Conservation (phyloP, 1,284 basidiomycete genomes). For the Moesziomyces sp. region DNA sequence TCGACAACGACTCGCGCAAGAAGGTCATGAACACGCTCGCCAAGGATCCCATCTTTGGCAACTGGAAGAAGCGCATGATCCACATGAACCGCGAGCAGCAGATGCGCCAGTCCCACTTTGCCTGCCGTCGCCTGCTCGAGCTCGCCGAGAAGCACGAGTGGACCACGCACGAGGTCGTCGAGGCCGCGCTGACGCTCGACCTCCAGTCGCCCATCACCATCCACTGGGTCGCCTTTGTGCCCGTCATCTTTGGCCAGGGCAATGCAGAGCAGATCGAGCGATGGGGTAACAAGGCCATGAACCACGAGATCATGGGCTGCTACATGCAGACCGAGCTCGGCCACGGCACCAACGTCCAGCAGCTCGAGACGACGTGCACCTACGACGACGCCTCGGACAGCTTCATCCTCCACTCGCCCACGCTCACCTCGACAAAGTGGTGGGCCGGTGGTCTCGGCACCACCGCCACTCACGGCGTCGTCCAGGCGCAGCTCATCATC, state of each 20-base stretch:
- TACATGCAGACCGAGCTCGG: constrained; percentile 72
- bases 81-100: constrained; percentile 63
- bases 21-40: constrained; percentile 50
- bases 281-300: constrained; percentile 61
- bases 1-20: constrained; percentile 56
- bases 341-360: constrained; percentile 72
- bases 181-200: constrained; percentile 56
- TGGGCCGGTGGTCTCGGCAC: constrained; percentile 79
- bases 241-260: constrained; percentile 63
- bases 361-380: constrained; percentile 81
- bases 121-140: constrained; percentile 57
- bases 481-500: constrained; percentile 80
- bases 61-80: constrained; percentile 61
- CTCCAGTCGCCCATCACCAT: constrained; percentile 57
- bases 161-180: constrained; percentile 60
- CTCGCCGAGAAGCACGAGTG: constrained; percentile 55
- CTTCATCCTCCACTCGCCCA: constrained; percentile 82
- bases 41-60: constrained; percentile 56
- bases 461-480: constrained; percentile 80
- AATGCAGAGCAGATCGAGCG: constrained; percentile 56
- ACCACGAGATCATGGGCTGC: constrained; percentile 63
- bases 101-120: constrained; percentile 59
- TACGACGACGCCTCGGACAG: constrained; percentile 77
- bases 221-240: constrained; percentile 64
- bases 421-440: constrained; percentile 82